Conservation (phyloP, 345 rosid species). For the Euphorbia lathyris region DNA sequence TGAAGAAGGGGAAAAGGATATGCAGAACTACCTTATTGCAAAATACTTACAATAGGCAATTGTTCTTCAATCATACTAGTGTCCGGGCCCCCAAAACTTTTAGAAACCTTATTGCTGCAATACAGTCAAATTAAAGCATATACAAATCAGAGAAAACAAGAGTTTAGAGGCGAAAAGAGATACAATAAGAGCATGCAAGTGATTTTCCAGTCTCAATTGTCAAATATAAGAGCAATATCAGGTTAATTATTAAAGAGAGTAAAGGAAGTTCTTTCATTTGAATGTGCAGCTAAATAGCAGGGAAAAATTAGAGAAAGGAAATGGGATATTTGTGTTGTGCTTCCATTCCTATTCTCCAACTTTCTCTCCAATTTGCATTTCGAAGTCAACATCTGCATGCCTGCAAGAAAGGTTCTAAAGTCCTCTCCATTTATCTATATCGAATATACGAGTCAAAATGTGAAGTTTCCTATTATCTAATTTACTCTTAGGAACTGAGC, state of each 20-base stretch:
- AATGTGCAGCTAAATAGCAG: not conserved
- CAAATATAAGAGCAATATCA: not conserved
- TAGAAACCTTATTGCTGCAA: slow-evolving; percentile 26
- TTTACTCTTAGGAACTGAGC: not conserved
- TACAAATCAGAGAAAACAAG: not conserved
- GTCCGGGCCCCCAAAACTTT: slow-evolving; percentile 17
- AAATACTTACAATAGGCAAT: slow-evolving; percentile 34
- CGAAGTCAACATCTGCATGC: no score
- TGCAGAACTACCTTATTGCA: slow-evolving; percentile 2
- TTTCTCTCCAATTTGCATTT: no score
- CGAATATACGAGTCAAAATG: not conserved
- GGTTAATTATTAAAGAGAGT: not conserved
- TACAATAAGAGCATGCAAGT: not conserved
- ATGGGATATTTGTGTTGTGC: not conserved
- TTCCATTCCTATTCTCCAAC: no score
- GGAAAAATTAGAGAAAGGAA: not conserved
- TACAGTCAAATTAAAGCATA: slow-evolving; percentile 14
- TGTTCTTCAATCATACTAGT: slow-evolving; percentile 16
- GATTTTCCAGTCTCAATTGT: not conserved
- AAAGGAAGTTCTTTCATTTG: not conserved
- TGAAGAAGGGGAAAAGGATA: not conserved
- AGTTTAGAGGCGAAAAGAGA: not conserved
- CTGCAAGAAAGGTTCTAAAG: not conserved
- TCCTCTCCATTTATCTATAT: not conserved
- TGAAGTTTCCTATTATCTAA: not conserved